Base-by-base conservation (phyloP, 164 flowering plant species). In the Nymphaea colorata region DNA sequence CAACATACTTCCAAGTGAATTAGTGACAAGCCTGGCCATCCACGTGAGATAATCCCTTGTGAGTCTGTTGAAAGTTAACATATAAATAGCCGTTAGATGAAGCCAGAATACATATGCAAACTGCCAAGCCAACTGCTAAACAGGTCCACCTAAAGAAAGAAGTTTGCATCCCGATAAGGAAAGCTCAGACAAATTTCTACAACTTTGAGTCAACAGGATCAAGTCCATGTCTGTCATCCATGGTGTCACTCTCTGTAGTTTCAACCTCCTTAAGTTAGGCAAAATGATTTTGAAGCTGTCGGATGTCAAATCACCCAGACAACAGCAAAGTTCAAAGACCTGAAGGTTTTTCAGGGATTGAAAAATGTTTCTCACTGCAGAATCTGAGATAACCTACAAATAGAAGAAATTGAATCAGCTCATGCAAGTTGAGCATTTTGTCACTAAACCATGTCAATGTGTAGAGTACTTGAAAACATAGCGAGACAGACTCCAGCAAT, bases 21-120 rank as follows among this genome's bases (percentile, higher is more conserved):
- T 75, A 86, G 85, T 66, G 77, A 79, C 79, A 91, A 79, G 64
- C 92, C 94, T 62, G 91, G 89, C 94, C 94, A 91, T 72, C 92
- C 91, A 67, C 44, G 66, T 66, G 94, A 87, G 68, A 91, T 88
- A 55, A 87, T 86, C 60, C 63, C 71, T 66, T 87, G 94, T 67
- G 94, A 76, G 72, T 82, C 97, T 91, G 78, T 70, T 73, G 69
- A 66, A 11, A 72, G 63, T 41, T 59, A 3, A 12, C 64, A 51
- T 10, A 51, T 7, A 15, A 51, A 10, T 51, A 51, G 5, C 36
- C 41, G 51, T 57, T 41, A 44, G 47, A 3, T 12, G 57, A 67
- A 57, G 5, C 42, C 59, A 61, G 59, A 42, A 68, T n/a, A 61
- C 11, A 61, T 61, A 17, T 10, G 42, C 53, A 61, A 2, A 64